Evolutionary conservation across 768 basidiomycete species (phyloP), one percentile per base, ranked within the genome.

Genomic region (Xerocomus brunneocitrinus): DNA sequence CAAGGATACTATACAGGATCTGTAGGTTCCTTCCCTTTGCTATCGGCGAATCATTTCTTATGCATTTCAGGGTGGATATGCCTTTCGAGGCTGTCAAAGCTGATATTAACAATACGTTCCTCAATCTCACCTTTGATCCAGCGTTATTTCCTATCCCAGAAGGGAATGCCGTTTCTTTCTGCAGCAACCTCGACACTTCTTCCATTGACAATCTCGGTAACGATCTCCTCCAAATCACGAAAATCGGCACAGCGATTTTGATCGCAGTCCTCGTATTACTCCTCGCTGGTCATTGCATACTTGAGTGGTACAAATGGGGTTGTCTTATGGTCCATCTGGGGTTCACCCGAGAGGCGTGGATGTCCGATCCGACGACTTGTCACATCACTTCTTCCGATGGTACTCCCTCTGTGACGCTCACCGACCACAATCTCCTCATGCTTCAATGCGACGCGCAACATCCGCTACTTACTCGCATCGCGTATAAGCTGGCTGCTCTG

Each of bases 221-320:
- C 9, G 90, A 89, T 61, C 75, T 99, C n/a, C 73, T 89, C 60
- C 82, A 84, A 69, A 78, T 87, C 32, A 82, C 89, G 14, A 87
- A 85, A 71, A 87, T 95, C 52, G 89, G 87, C 27, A 83, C 81
- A 28, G 73, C 89, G 47, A 76, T 98, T 52, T 71, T 97, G 58
- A 76, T 91, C 50, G 67, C 84, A 40, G 69, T 87, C 35, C 83
- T 88, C n/a, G 67, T 92, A 36, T 61, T 92, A 50, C 79, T 95
- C 47, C 76, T 94, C 59, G 82, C 76, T 8, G 82, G 82, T 34
- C 81, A 93, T 68, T 87, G 83, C 58, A 67, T 84, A 4, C 73
- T 95, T 61, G 91, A 93, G 61, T 93, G 91, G 89, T 93, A 85
- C 77, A 88, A 87, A 63, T 97, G 92, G 89, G 76, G 79, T 12